These are phyloP conservation scores for Eimeria maxima DNA, from an alignment of 169 alveolate genomes.

Conservation along the genomic window DNA sequence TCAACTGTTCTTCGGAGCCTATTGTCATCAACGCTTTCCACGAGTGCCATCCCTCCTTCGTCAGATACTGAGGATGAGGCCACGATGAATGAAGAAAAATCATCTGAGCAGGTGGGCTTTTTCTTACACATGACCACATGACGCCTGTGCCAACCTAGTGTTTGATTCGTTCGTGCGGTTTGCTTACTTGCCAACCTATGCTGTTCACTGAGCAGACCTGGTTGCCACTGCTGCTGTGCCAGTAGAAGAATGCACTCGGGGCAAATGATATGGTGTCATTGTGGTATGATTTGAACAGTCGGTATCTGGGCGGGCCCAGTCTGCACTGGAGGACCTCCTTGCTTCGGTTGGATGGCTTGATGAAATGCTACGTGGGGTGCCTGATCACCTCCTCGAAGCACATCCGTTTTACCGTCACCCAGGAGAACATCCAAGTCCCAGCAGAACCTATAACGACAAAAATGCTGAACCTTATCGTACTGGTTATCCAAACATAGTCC, in stretches of 20 bases:
- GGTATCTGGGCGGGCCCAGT: background rate
- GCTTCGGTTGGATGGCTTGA: background rate
- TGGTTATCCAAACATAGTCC: background rate
- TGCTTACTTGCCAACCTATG: background rate
- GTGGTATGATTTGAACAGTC: background rate
- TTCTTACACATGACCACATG: background rate
- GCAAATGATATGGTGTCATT: background rate
- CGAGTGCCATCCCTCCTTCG: no score
- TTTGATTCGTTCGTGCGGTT: background rate
- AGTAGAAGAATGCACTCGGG: background rate
- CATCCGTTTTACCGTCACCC: slow-evolving; percentile 39
- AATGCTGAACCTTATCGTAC: background rate
- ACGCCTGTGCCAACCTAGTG: background rate
- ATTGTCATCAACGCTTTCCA: no score
- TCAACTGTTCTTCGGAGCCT: no score
- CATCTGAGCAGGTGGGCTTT: background rate
- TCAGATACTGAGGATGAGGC: background rate
- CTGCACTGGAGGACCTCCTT: background rate
- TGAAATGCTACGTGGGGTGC: background rate
- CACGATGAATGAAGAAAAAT: no score
- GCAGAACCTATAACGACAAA: background rate
- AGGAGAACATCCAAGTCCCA: background rate
- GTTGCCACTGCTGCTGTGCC: background rate
- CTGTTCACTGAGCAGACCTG: no score
- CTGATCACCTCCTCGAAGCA: background rate